These are phyloP conservation scores for Hanseniaspora vineae DNA, from an alignment of 805 yeast genomes.

Conservation along the genomic window DNA sequence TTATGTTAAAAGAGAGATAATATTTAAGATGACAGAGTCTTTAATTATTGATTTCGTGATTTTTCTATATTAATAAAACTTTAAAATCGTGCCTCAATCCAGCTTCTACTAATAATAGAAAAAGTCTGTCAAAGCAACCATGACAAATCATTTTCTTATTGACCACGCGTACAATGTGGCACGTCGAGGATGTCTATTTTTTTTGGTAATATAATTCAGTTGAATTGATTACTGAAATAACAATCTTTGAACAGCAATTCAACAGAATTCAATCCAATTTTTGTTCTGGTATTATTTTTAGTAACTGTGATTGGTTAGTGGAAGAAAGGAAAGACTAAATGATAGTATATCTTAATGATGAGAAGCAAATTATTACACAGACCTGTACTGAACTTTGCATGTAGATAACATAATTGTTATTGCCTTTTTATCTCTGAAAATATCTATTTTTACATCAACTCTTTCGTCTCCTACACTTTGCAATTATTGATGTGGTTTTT, in stretches of 20 bases:
- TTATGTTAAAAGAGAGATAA: no score
- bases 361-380: conserved; percentile 24
- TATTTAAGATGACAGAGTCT: no score
- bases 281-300: neutral
- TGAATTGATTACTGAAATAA: neutral
- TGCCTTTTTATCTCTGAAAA: conserved; percentile 17
- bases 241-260: neutral
- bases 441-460: no score
- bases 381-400: conserved; percentile 26
- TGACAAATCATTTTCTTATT: no score
- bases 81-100: no score
- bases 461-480: no score
- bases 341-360: conserved; percentile 14
- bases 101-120: no score
- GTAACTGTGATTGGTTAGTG: neutral
- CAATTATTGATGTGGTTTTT: neutral
- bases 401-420: conserved; percentile 21
- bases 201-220: neutral
- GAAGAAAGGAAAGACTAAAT: no score
- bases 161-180: no score
- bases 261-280: neutral
- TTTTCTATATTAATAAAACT: no score
- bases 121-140: no score
- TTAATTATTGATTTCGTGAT: no score
- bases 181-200: neutral